phyloP scores from a whole-genome alignment of 441 rosid species.

The Kokia cookei region DNA sequence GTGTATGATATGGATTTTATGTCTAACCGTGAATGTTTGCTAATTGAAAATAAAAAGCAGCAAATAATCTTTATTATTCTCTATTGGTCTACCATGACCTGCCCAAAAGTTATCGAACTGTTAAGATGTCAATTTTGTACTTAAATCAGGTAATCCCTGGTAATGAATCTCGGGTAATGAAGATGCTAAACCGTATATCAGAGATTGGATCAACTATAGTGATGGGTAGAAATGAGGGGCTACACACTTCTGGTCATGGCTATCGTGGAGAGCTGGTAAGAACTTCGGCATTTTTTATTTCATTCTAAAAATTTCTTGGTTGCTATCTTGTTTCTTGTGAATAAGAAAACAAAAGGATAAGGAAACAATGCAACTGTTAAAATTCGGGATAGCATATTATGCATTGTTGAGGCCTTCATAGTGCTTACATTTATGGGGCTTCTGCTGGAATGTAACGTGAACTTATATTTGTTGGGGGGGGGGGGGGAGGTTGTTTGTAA shows the following conservation, averaged over 20 bases:
- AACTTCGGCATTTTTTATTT: slow-evolving; percentile 8
- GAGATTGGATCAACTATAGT: slow-evolving; percentile 87
- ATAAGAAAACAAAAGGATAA: neutral
- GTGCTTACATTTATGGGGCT: neutral
- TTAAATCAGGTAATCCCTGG: slow-evolving; percentile 85
- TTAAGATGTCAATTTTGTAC: slow-evolving; percentile 4
- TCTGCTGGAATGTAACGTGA: neutral
- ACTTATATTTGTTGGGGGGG: neutral
- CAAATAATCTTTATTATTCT: neutral
- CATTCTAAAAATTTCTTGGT: neutral
- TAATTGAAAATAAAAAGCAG: neutral
- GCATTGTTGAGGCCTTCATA: neutral
- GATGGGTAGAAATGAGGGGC: slow-evolving; percentile 78
- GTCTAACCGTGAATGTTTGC: neutral
- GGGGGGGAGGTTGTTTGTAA: too few species aligned
- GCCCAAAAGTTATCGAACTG: neutral
- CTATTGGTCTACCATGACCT: neutral
- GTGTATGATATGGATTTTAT: neutral
- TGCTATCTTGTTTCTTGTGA: neutral
- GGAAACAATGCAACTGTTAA: neutral
- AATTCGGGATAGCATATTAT: neutral
- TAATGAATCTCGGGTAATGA: slow-evolving; percentile 93
- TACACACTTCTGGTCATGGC: slow-evolving; percentile 96
- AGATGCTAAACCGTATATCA: slow-evolving; percentile 89
- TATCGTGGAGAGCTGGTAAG: slow-evolving; percentile 94